Base-by-base conservation (phyloP, 1,284 basidiomycete genomes). In the Tylopilus sp. region DNA sequence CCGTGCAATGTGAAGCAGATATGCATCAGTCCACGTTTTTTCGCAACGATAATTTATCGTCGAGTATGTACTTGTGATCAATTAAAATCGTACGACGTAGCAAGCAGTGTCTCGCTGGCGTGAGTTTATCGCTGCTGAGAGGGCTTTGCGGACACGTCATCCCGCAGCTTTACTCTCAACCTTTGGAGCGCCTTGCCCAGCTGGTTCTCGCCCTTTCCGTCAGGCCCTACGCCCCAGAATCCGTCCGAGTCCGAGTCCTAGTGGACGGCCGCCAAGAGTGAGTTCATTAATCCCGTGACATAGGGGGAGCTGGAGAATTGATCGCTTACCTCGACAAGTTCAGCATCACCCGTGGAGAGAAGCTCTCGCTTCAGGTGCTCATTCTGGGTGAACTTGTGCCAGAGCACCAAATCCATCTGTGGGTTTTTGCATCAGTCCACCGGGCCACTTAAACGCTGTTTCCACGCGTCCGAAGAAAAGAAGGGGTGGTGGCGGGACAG, bases 161-260 rank as follows among this genome's bases (percentile, higher is more conserved):
- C 51, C 41, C 58, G 60, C 55, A 65, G 54, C 53, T 55, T 67
- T 49, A 45, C 46, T 62, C 64, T 66, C 52, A 72, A 53, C 48
- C 66, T 59, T 41, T 67, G 59, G 48, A 72, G 58, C 44, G 70
- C 70, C 55, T 68, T 71, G 7, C 71, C 70, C 13, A 70, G 53
- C 52, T 71, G 63, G 46, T 72, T 72, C 47, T 59, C 55, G 30
- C 68, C 70, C 53, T 65, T 62, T 41, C 66, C 55, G 18, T 71
- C 58, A 36, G 61, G 59, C 40, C 71, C 71, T 47, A 70, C 46
- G 33, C 70, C 70, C 67, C 69, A 72, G 53, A 71, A 71, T 33
- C 65, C 64, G 46, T 69, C 67, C 52, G 68, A 66, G 58, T 59
- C 66, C 1, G 70, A 71, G 51, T 69, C 68, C 67, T 69, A 40